Conservation (phyloP, 1,284 basidiomycete genomes). For the Trichosporon asahii region DNA sequence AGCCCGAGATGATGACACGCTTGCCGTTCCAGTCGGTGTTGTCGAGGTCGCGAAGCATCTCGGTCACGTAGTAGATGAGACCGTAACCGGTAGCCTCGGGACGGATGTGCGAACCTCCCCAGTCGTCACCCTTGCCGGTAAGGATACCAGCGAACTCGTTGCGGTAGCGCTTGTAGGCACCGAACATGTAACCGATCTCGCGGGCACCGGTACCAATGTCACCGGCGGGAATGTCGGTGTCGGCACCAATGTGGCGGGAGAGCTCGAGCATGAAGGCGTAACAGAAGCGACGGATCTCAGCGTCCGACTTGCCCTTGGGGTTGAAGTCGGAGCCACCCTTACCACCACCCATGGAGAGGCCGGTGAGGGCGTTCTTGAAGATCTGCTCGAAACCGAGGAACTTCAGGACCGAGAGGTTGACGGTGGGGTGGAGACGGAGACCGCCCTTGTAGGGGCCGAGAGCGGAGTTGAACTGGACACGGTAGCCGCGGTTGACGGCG, state of each 20-base stretch:
- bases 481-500: constrained; percentile 72
- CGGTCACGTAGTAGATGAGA: constrained; percentile 72
- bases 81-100: constrained; percentile 71
- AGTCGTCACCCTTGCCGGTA: constrained; percentile 71
- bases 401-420: constrained; percentile 80
- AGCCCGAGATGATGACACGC: constrained; percentile 68
- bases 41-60: constrained; percentile 53
- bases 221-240: constrained; percentile 77
- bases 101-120: constrained; percentile 69
- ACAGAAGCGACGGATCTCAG: constrained; percentile 68
- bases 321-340: constrained; percentile 73
- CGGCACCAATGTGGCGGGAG: constrained; percentile 65
- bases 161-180: constrained; percentile 69
- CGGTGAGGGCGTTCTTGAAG: constrained; percentile 80
- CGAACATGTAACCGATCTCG: constrained; percentile 69
- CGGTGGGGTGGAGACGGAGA: constrained; percentile 73
- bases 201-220: constrained; percentile 69
- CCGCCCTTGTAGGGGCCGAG: constrained; percentile 81
- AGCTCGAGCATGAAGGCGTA: constrained; percentile 70
- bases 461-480: constrained; percentile 78
- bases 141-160: constrained; percentile 76
- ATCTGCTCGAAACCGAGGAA: constrained; percentile 80
- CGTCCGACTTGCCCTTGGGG: constrained; percentile 76
- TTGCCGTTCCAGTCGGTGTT: constrained; percentile 57
- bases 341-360: constrained; percentile 70